Evolutionary conservation across 2,329 filamentous ascomycete genomes (phyloP).

Genomic region (Diaporthe helianthi): DNA sequence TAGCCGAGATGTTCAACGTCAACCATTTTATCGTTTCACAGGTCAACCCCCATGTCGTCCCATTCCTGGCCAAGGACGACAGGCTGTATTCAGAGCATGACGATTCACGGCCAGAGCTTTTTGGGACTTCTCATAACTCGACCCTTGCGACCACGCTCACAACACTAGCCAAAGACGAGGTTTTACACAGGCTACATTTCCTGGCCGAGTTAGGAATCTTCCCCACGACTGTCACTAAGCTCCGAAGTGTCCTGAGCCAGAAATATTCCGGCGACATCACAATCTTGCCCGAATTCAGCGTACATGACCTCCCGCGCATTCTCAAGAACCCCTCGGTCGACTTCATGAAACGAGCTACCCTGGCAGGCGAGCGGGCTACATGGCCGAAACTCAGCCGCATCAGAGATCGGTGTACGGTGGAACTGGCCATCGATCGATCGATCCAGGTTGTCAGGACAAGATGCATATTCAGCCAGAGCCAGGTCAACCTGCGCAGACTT

Average conservation of each 20-base stretch:
- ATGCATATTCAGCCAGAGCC: constrained; percentile 73
- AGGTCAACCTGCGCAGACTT: constrained; percentile 63
- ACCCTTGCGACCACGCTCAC: constrained; percentile 58
- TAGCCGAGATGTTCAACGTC: constrained; percentile 96
- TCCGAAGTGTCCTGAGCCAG: constrained; percentile 82
- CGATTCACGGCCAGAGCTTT: constrained; percentile 47
- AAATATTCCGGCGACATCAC: constrained; percentile 96
- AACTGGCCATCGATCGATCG: constrained; percentile 80
- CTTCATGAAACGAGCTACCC: constrained; percentile 82
- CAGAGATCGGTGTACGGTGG: constrained; percentile 85
- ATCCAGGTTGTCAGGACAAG: constrained; percentile 72
- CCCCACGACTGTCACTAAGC: constrained; percentile 79
- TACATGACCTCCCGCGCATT: constrained; percentile 76
- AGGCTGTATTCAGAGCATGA: constrained; percentile 52
- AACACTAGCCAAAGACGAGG: constrained; percentile 78
- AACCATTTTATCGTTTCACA: constrained; percentile 98
- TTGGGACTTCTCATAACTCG: constrained; percentile 40
- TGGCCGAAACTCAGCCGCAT: constrained; percentile 91
- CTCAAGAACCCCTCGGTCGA: constrained; percentile 84
- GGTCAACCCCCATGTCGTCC: constrained; percentile 92
- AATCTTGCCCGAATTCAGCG: constrained; percentile 81
- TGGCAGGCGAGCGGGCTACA: constrained; percentile 83
- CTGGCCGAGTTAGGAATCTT: constrained; percentile 82
- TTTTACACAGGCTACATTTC: constrained; percentile 80
- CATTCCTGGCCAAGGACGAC: constrained; percentile 81